Base-by-base conservation (phyloP, 1,284 basidiomycete species). In the Ustilago curta region DNA sequence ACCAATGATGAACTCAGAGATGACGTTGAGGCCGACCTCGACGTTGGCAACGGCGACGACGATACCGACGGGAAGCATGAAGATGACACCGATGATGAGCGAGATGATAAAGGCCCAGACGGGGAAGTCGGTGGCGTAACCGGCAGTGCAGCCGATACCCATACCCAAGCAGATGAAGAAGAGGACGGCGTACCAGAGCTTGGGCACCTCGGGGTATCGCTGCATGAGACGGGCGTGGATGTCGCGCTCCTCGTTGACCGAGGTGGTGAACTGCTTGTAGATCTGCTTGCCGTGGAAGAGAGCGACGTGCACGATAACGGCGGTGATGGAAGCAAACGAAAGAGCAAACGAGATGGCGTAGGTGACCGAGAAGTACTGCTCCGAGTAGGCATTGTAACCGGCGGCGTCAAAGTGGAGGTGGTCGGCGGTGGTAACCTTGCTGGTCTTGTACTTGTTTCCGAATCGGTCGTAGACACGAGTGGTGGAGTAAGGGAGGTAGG, bases 31-130 rank as follows among this genome's bases (percentile, higher is more conserved):
- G 2, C 88, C 88, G 53, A 93, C 86, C 70, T 89, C 88, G 83
- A 93, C 91, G 84, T 95, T 94, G 59, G 93, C 92, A 81, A 94
- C 91, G 25, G 93, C 93, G 78, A 91, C 90, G 50, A 94, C 87
- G 88, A 94, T 91, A 74, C 91, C 90, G 56, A 91, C 85, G 8
- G 93, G 93, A 52, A 95, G 80, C 23, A 91, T 83, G 77, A 92
- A 88, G 65, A 90, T 57, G 27, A 87, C 81, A 16, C 90, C 86
- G 40, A 93, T 73, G 69, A 88, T 27, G 69, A 93, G 79, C 1
- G 88, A 87, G 43, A 90, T 84, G 65, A 92, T 81, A 37, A 90
- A 89, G 0, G 88, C 91, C 92, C 93, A 95, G 35, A 93, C 88
- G 12, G 93, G 92, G 51, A 94, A 88, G 59, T 89, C 87, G 2